These are phyloP conservation scores for Hygrophila difformis DNA, from an alignment of 257 asterid genomes.

Conservation along the genomic window DNA sequence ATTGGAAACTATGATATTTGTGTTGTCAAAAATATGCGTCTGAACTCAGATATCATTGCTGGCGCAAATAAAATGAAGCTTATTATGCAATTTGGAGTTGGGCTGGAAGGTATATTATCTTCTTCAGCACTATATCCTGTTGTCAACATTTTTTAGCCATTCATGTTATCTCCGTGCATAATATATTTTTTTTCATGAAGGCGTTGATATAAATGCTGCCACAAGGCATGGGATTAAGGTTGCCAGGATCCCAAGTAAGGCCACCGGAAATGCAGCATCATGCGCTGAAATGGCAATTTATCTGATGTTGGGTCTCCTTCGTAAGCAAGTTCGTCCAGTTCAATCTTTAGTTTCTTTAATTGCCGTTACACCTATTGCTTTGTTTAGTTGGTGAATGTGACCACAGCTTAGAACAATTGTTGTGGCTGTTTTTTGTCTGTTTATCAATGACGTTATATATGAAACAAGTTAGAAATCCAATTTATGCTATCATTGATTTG, in stretches of 20 bases:
- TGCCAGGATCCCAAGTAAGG: constrained; percentile 76
- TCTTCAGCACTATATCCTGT: constrained; percentile 7
- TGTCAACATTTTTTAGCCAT: not conserved
- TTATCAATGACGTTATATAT: too few species aligned
- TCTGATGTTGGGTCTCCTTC: constrained; percentile 90
- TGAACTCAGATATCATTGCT: constrained; percentile 64
- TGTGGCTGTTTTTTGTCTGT: too few species aligned
- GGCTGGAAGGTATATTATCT: constrained; percentile 66
- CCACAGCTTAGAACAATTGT: too few species aligned
- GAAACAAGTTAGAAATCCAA: too few species aligned
- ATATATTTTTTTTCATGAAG: constrained; percentile 24
- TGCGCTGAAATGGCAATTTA: constrained; percentile 98
- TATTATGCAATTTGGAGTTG: constrained; percentile 96
- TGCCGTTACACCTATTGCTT: not conserved
- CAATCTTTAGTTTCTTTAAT: constrained; percentile 15
- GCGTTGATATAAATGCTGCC: constrained; percentile 80
- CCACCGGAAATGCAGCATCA: constrained; percentile 87
- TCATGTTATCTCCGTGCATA: not conserved
- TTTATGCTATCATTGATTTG: too few species aligned
- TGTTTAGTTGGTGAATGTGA: constrained; percentile 2
- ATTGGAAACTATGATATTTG: constrained; percentile 75
- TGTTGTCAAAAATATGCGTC: constrained; percentile 52
- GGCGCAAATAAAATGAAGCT: constrained; percentile 77
- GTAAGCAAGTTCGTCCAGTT: constrained; percentile 74
- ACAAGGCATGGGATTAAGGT: constrained; percentile 79